These are phyloP conservation scores for Blechomonas ayalai DNA, from an alignment of 208 protist species.

Conservation along the genomic window DNA sequence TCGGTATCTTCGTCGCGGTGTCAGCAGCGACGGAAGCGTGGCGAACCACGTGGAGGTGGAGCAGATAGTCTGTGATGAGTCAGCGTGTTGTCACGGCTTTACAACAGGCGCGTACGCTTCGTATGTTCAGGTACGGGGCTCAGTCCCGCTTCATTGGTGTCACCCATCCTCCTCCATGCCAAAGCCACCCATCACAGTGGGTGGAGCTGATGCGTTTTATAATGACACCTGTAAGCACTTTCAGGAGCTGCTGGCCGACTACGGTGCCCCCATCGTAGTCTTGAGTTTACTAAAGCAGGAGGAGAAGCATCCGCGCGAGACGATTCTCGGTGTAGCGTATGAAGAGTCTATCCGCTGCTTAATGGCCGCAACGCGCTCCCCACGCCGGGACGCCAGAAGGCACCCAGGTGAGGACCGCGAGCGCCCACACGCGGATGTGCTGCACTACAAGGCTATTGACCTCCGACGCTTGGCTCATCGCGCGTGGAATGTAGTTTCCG, in stretches of 20 bases:
- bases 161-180: constrained; percentile 51
- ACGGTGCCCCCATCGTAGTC: constrained; percentile 88
- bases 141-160: constrained; percentile 80
- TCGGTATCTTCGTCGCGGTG: constrained; percentile 93
- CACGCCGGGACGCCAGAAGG: background rate
- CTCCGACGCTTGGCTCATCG: constrained; percentile 50
- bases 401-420: background rate
- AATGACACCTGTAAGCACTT: constrained; percentile 88
- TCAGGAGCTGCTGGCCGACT: constrained; percentile 81
- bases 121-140: constrained; percentile 83
- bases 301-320: constrained; percentile 87
- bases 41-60: constrained; percentile 89
- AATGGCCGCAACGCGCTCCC: constrained; percentile 9
- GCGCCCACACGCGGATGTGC: constrained; percentile 18
- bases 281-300: constrained; percentile 89
- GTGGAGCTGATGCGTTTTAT: constrained; percentile 16
- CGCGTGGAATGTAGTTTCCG: constrained; percentile 70
- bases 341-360: constrained; percentile 48
- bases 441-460: constrained; percentile 83
- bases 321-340: constrained; percentile 69
- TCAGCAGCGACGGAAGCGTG: constrained; percentile 73
- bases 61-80: constrained; percentile 78
- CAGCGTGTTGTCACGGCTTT: constrained; percentile 8
- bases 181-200: constrained; percentile 85
- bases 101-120: constrained; percentile 31